Evolutionary conservation across 352 stramenopile species (phyloP).

Genomic region (Pythium phragmitis): DNA sequence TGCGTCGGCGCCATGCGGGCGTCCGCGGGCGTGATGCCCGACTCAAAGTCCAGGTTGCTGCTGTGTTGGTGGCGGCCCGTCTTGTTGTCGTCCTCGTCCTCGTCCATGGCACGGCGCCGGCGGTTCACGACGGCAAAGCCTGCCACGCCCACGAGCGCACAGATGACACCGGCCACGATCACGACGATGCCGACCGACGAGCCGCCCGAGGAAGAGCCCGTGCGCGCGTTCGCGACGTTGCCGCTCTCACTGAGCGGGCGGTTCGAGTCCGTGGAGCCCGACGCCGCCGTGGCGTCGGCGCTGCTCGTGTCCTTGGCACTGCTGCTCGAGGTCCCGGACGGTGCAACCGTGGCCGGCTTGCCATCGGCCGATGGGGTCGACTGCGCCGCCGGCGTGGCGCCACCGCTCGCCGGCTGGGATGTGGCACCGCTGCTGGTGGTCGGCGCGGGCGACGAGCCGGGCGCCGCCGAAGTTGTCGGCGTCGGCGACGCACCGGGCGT

Average conservation of each 20-base stretch:
- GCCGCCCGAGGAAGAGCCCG: not conserved
- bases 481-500: not conserved
- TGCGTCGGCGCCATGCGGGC: not conserved
- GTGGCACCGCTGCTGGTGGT: not conserved
- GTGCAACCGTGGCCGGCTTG: slow-evolving; percentile 8
- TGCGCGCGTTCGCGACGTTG: not conserved
- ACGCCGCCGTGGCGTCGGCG: not conserved
- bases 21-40: slow-evolving; percentile 19
- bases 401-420: not conserved
- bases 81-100: slow-evolving; percentile 15
- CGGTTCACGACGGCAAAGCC: slow-evolving; percentile 22
- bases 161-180: slow-evolving; percentile 21
- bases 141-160: slow-evolving; percentile 18
- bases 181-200: slow-evolving; percentile 17
- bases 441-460: slow-evolving; percentile 2
- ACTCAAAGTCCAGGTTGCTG: slow-evolving; percentile 24
- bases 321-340: not conserved
- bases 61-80: slow-evolving; percentile 11
- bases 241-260: slow-evolving; percentile 13
- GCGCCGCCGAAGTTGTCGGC: slow-evolving; percentile 2
- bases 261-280: not conserved
- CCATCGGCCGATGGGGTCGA: not conserved
- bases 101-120: slow-evolving; percentile 13
- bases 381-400: not conserved
- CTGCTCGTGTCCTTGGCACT: slow-evolving; percentile 4